These are phyloP conservation scores for Phymatotrichopsis omnivora DNA, from an alignment of 2,329 filamentous ascomycete species.

Conservation along the genomic window DNA sequence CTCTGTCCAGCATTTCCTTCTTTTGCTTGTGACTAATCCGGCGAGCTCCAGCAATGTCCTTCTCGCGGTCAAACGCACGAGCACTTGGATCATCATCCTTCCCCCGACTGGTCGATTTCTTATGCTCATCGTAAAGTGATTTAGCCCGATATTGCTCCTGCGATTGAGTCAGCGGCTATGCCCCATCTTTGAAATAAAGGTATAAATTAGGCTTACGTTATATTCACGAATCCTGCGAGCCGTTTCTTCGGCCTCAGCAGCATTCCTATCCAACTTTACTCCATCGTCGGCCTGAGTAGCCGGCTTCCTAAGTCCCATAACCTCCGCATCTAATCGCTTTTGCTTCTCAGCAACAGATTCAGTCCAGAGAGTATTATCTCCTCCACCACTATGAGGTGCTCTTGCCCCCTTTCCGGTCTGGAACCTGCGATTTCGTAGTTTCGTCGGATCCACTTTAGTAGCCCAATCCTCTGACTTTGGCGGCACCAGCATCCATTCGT, in stretches of 20 bases:
- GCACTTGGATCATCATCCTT: conserved; percentile 86
- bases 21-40: conserved; percentile 63
- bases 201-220: conserved; percentile 39
- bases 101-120: conserved; percentile 43
- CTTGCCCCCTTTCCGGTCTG: conserved; percentile 55
- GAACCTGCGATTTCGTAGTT: conserved; percentile 72
- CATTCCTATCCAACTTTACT: conserved; percentile 20
- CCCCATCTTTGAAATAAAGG: conserved; percentile 24
- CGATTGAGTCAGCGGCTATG: conserved; percentile 39
- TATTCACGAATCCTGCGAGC: conserved; percentile 48
- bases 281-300: conserved; percentile 28
- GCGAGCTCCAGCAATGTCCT: conserved; percentile 74
- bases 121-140: conserved; percentile 52
- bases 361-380: conserved; percentile 63
- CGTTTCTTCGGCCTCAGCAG: conserved; percentile 38
- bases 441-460: conserved; percentile 68
- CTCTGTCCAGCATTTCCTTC: conserved; percentile 67
- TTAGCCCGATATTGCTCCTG: conserved; percentile 47
- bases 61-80: conserved; percentile 79
- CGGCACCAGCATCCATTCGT: conserved; percentile 75
- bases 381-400: conserved; percentile 36
- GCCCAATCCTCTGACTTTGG: conserved; percentile 46
- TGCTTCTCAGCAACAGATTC: conserved; percentile 86
- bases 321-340: conserved; percentile 66
- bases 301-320: conserved; percentile 55